Conservation (phyloP, 768 basidiomycete species). For the Saitozyma sp. region DNA sequence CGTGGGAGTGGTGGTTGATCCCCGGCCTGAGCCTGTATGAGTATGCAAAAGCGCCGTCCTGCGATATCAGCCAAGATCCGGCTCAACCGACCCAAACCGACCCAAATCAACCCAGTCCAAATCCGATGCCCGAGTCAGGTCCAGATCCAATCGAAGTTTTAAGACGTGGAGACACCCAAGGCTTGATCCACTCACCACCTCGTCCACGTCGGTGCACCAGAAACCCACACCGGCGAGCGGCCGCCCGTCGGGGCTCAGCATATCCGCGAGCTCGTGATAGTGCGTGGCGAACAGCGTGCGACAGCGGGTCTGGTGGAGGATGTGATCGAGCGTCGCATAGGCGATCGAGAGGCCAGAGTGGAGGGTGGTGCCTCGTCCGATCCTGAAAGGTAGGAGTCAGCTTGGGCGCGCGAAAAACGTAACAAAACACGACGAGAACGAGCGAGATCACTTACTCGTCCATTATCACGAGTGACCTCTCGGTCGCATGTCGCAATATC, state of each 20-base stretch:
- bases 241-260: slow-evolving; percentile 59
- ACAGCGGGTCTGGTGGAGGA: slow-evolving; percentile 70
- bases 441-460: slow-evolving; percentile 62
- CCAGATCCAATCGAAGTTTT: neutral
- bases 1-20: slow-evolving; percentile 87
- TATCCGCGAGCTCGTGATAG: slow-evolving; percentile 87
- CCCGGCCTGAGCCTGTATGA: slow-evolving; percentile 77
- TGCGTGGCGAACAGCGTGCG: slow-evolving; percentile 97
- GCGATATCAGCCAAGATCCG: neutral
- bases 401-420: neutral
- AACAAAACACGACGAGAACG: neutral
- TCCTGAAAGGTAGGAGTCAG: slow-evolving; percentile 45
- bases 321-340: slow-evolving; percentile 81
- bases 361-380: slow-evolving; percentile 92
- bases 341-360: slow-evolving; percentile 91
- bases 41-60: slow-evolving; percentile 80
- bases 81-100: no score
- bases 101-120: no score
- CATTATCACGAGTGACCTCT: slow-evolving; percentile 92
- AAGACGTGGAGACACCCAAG: neutral
- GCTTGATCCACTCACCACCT: slow-evolving; percentile 61
- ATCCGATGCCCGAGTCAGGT: no score
- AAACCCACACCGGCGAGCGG: slow-evolving; percentile 64
- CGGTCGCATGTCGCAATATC: slow-evolving; percentile 80
- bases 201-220: slow-evolving; percentile 85